Evolutionary conservation across 805 yeast genomes (phyloP).

Genomic region (Danielia reshetovae): DNA sequence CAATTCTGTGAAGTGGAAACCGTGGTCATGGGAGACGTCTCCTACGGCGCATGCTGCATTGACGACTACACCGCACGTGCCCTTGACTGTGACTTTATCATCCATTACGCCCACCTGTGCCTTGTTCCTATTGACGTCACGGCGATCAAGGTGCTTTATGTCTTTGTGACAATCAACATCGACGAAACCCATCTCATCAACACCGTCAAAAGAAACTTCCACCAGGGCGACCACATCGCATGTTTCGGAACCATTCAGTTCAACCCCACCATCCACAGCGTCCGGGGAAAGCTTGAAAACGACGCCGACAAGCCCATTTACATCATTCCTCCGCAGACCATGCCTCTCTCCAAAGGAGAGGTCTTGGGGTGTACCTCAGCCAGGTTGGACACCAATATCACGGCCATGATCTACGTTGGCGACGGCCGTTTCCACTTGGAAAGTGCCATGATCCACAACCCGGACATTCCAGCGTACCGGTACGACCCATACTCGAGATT

Average conservation of each 20-base stretch:
- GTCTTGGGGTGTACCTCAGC: constrained; percentile 96
- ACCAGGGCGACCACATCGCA: constrained; percentile 63
- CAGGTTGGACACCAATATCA: constrained; percentile 55
- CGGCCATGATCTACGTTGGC: constrained; percentile 88
- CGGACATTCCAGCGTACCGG: constrained; percentile 83
- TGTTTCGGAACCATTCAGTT: constrained; percentile 95
- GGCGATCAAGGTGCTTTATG: constrained; percentile 84
- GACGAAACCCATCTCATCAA: constrained; percentile 78
- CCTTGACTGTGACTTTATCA: constrained; percentile 87
- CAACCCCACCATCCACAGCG: constrained; percentile 86
- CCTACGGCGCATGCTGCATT: constrained; percentile 97
- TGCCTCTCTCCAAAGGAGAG: constrained; percentile 92
- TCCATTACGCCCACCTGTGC: constrained; percentile 97
- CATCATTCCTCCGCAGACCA: constrained; percentile 82
- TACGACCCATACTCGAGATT: constrained; percentile 94
- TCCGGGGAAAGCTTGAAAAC: constrained; percentile 55
- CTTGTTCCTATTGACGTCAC: constrained; percentile 94
- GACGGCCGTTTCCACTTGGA: constrained; percentile 97
- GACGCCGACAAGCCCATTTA: constrained; percentile 50
- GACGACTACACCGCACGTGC: constrained; percentile 95
- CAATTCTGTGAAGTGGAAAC: constrained; percentile 87
- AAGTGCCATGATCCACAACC: constrained; percentile 96
- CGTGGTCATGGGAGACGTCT: constrained; percentile 96
- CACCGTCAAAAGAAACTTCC: constrained; percentile 70
- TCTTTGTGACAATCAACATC: constrained; percentile 88